Percentiles rank a stretch among this genome's conserved stretches.
Conservation (phyloP, 148 eudicot species). For the Simmondsia chinensis region DNA sequence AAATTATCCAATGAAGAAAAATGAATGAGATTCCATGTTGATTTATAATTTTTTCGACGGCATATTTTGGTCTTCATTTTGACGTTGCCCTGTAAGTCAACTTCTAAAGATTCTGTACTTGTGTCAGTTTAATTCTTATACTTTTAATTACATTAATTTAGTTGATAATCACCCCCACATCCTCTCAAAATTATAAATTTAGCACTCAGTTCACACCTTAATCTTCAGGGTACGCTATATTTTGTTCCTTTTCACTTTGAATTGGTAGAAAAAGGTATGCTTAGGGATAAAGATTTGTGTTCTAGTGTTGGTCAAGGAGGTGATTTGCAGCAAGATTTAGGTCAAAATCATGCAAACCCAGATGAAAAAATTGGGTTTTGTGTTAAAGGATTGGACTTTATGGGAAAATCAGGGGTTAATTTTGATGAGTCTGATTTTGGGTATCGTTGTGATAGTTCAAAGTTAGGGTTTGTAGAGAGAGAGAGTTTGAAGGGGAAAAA, state of each 20-base stretch:
- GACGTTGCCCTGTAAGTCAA: too few species aligned
- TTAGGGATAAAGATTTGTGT: conserved; percentile 22
- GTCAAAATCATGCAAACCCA: conserved; percentile 24
- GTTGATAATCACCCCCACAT: too few species aligned
- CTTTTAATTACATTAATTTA: too few species aligned
- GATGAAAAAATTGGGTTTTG: conserved; percentile 32
- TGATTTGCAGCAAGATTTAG: conserved; percentile 15
- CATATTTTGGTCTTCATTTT: too few species aligned
- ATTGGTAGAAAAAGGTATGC: conserved; percentile 7
- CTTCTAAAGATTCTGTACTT: too few species aligned
- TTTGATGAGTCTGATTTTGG: conserved; percentile 40
- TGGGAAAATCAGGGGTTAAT: conserved; percentile 21
- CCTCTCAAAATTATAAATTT: too few species aligned
- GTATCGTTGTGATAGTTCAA: conserved; percentile 58
- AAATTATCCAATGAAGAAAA: too few species aligned
- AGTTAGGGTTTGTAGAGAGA: conserved; percentile 21
- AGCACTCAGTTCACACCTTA: too few species aligned
- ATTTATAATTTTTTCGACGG: too few species aligned
- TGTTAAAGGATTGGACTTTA: conserved; percentile 36
- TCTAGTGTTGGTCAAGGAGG: conserved; percentile 15
- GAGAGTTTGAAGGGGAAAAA: conserved; percentile 64
- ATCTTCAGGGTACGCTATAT: too few species aligned
- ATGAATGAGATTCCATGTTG: too few species aligned
- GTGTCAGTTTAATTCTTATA: too few species aligned
- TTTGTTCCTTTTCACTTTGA: background rate